Evolutionary conservation across 257 asterid species (phyloP).

Genomic region (Solanum arcanum): DNA sequence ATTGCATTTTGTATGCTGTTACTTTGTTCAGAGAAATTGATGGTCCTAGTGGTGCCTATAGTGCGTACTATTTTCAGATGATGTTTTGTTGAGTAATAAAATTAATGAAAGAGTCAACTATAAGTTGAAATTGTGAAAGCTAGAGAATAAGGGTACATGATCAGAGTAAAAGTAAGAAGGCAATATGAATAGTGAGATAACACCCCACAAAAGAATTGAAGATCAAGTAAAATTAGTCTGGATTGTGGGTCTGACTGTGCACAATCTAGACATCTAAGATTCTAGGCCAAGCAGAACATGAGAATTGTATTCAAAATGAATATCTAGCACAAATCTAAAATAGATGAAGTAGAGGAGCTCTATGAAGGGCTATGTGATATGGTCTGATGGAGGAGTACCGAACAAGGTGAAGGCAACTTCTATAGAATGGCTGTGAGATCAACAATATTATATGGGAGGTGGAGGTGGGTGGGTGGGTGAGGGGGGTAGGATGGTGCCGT

Average conservation of each 20-base stretch:
- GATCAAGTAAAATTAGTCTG: neutral
- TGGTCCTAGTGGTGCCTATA: neutral
- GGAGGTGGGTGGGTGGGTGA: neutral
- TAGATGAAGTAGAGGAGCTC: neutral
- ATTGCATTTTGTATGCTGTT: neutral
- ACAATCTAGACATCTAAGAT: neutral
- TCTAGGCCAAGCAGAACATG: neutral
- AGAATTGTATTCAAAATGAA: neutral
- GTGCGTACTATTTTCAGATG: neutral
- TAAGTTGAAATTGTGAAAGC: neutral
- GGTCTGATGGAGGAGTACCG: neutral
- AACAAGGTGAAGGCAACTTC: neutral
- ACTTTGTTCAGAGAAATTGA: neutral
- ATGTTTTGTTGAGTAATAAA: neutral
- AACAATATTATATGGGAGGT: neutral
- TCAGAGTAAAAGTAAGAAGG: neutral
- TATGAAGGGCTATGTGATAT: neutral
- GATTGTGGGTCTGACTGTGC: neutral
- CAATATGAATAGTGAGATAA: neutral
- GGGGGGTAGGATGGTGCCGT: neutral
- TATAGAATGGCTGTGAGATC: neutral
- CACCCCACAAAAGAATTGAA: neutral
- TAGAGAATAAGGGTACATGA: neutral
- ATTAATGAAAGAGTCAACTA: neutral
- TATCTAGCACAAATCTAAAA: neutral